Evolutionary conservation across 139 green algal species (phyloP), one percentile per base, ranked within the genome.

Genomic region (Asterochloris sp.): DNA sequence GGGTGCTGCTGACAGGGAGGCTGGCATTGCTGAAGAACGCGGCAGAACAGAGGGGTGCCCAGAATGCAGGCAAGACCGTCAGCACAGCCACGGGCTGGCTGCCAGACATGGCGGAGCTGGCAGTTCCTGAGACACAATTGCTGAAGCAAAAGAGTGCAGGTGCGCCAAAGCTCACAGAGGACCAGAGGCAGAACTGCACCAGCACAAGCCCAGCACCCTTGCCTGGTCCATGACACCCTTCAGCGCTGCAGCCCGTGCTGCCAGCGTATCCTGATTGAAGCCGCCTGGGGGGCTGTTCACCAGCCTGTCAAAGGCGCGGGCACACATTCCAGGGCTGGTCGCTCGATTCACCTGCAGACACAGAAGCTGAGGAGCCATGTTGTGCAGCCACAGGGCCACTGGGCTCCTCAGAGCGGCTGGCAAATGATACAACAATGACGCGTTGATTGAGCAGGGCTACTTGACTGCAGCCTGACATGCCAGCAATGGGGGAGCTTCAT

Each of bases 341-440:
- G 63, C 77, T 26, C 77, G 73, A 62, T 73, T 81, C n/a, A 81
- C 77, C 62, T 81, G 63, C 15, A 81, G 6, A 62, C 14, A 79
- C 28, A 16, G 0, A 69, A 10, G 13, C 29, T n/a, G 60, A 12
- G 24, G 38, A 2, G n/a, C n/a, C n/a, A n/a, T n/a, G n/a, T n/a
- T n/a, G n/a, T n/a, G n/a, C n/a, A n/a, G n/a, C n/a, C n/a, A n/a
- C n/a, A n/a, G n/a, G 38, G 38, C 38, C 2, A 54, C 6, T 54
- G 38, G 6, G 38, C 38, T 54, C 38, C 38, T 54, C 38, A 54
- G 2, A 54, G 38, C 38, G 38, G 38, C 38, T 54, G 38, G 38
- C 38, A 54, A 54, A 6, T n/a, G 38, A 6, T 54, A 2, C 38
- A 54, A 54, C 38, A 54, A 54, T 6, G 38, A 54, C 38, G 38